Percentiles rank a stretch among this genome's conserved stretches.
phyloP scores from a whole-genome alignment of 257 asterid genomes.

The Voacanga thouarsii region DNA sequence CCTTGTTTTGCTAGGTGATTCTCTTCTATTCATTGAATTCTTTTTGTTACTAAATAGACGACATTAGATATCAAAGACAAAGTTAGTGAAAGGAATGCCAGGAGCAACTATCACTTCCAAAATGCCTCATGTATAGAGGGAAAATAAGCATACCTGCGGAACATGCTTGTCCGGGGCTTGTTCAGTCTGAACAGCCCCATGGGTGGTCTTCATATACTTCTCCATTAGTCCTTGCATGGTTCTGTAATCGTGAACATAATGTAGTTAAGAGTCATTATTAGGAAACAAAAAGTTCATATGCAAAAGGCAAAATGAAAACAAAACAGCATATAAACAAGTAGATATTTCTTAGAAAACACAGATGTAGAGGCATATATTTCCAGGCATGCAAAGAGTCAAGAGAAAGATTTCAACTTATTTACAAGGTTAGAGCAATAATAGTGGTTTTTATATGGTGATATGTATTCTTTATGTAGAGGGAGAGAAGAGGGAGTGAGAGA shows the following conservation, averaged over 20 bases:
- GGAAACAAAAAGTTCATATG: neutral
- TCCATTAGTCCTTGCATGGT: slow-evolving; percentile 79
- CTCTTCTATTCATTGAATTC: too few relatives aligned
- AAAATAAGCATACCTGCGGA: slow-evolving; percentile 25
- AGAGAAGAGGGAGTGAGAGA: neutral
- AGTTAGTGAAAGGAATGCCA: too few relatives aligned
- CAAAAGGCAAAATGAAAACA: neutral
- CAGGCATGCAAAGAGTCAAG: neutral
- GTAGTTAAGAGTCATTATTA: neutral
- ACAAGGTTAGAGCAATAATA: too few relatives aligned
- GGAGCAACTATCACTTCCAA: neutral
- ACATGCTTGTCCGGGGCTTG: slow-evolving; percentile 33
- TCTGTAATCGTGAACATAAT: slow-evolving; percentile 24
- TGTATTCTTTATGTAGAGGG: neutral
- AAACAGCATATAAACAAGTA: neutral
- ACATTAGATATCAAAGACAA: neutral
- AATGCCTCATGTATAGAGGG: neutral
- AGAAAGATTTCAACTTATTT: too few relatives aligned
- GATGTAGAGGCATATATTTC: too few relatives aligned
- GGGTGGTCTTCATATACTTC: slow-evolving; percentile 52
- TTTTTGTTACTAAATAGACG: too few relatives aligned
- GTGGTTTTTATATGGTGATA: too few relatives aligned
- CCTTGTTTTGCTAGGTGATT: too few relatives aligned
- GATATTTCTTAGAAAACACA: neutral
- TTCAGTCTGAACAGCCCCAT: slow-evolving; percentile 34